Percentiles rank a stretch among this genome's conserved stretches.
phyloP scores from a whole-genome alignment of 106 monocot species.

The Dioscorea dumetorum region DNA sequence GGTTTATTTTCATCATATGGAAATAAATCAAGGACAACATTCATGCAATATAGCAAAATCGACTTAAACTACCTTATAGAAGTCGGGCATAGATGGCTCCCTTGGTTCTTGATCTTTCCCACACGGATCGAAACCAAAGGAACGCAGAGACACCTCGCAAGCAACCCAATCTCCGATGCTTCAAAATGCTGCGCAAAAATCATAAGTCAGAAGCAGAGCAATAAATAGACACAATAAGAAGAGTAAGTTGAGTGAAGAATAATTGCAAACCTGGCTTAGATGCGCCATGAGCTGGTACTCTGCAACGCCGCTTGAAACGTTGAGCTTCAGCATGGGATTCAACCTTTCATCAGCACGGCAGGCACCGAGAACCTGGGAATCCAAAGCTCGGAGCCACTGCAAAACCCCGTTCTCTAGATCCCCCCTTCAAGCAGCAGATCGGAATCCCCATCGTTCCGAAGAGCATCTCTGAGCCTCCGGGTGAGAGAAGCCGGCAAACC shows the following conservation, averaged over 20 bases:
- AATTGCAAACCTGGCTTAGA: conserved; percentile 40
- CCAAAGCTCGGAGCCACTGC: conserved; percentile 57
- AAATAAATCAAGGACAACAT: too few species aligned
- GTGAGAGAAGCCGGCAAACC: conserved; percentile 1
- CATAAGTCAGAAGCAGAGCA: background rate
- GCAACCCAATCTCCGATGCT: conserved; percentile 64
- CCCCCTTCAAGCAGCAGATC: conserved; percentile 24
- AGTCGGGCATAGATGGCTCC: conserved; percentile 57
- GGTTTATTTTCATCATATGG: too few species aligned
- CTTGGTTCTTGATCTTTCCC: conserved; percentile 61
- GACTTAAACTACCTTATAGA: conserved; percentile 38
- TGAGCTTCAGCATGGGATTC: conserved; percentile 55
- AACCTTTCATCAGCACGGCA: conserved; percentile 84
- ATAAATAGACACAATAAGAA: background rate
- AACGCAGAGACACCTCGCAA: conserved; percentile 74
- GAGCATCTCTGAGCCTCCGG: conserved; percentile 12
- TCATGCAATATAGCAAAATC: too few species aligned
- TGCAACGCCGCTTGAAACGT: conserved; percentile 27
- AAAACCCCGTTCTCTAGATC: conserved; percentile 33
- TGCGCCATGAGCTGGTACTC: conserved; percentile 53
- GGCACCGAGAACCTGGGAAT: conserved; percentile 75
- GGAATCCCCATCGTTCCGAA: conserved; percentile 20
- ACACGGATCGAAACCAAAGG: conserved; percentile 92
- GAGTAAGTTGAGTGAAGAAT: background rate
- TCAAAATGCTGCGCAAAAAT: conserved; percentile 70